Percentiles rank a stretch among this genome's conserved stretches.
Conservation (phyloP, 306 rosid species). For the Astragalus glycyphyllos region DNA sequence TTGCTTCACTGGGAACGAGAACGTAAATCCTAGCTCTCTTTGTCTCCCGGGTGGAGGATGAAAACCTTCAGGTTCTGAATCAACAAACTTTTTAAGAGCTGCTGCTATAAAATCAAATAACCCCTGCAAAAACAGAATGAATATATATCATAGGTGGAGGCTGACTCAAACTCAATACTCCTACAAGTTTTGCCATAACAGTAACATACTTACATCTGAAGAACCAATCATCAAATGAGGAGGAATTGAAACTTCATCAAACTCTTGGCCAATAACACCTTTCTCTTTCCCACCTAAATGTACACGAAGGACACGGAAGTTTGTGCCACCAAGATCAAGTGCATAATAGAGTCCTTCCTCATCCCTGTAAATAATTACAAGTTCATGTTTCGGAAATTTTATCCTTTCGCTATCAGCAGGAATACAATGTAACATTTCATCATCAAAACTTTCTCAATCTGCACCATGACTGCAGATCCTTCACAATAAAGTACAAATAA, state of each 20-base stretch:
- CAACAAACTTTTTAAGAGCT: constrained; percentile 79
- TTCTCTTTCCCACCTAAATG: constrained; percentile 81
- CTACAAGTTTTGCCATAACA: constrained; percentile 36
- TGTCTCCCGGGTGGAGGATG: constrained; percentile 79
- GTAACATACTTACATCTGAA: constrained; percentile 70
- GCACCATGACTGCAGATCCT: constrained; percentile 2
- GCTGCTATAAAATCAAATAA: constrained; percentile 86
- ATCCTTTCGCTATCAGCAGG: background rate
- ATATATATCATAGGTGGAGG: constrained; percentile 26
- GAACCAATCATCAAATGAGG: constrained; percentile 81
- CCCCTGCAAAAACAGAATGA: constrained; percentile 59
- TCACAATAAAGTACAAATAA: constrained; percentile 28
- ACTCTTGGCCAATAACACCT: constrained; percentile 65
- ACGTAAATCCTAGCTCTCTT: constrained; percentile 95
- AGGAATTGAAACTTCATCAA: constrained; percentile 86
- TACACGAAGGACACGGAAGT: constrained; percentile 90
- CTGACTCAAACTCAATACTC: constrained; percentile 35
- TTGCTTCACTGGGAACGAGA: constrained; percentile 92
- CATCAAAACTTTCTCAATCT: constrained; percentile 11
- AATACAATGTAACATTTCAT: constrained; percentile 13
- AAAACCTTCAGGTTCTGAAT: constrained; percentile 73
- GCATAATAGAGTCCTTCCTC: constrained; percentile 90
- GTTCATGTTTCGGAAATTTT: constrained; percentile 10
- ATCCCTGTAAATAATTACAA: constrained; percentile 55
- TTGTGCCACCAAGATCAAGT: constrained; percentile 94